Base-by-base conservation (phyloP, 352 stramenopile genomes). In the Lagenidium sp. region DNA sequence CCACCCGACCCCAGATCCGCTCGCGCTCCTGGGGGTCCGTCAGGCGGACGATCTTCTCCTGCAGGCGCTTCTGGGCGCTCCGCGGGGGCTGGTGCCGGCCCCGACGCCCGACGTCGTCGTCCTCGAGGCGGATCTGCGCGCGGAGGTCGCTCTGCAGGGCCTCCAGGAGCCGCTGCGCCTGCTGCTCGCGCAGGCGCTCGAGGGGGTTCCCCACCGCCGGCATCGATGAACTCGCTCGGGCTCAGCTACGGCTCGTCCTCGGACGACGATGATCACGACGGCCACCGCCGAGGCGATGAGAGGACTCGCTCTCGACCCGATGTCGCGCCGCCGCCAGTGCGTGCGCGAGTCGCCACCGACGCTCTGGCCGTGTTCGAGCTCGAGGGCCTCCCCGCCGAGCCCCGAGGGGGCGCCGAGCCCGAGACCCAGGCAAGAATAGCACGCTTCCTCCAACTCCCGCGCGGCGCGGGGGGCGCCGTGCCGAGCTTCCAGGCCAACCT, bases 141-240 rank as follows among this genome's bases (percentile, higher is more conserved):
- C 60, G 61, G 26, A 88, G 41, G 38, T 82, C 69, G 36, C 64
- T 74, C 55, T 89, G 76, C 29, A 85, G 53, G 23, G 55, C 35
- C 43, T 63, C 53, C 46, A 89, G 44, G 4, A 89, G 49, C 47
- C 72, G 65, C 59, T 68, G 57, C 15, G 73, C 76, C 21, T 62
- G 72, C 48, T 82, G 68, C 50, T 85, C 68, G 18, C 59, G 61
- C 21, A 86, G 57, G 15, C 72, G 66, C n/a, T 85, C 77, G n/a
- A 89, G 41, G 35, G 71, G 59, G 39, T 75, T 83, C 34, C 26
- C 23, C 23, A 48, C 40, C 21, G 35, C 32, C 20, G 36, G 18
- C 4, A 24, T 64, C 61, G 64, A 75, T 69, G 8, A 15, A 8
- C 49, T 35, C 57, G 28, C 47, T 75, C 8, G 64, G 64, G 4